A percentile compares a stretch with the other conserved stretches of the same genome.
Conservation (phyloP, 176 grass and related monocot genomes). For the Thalia dealbata region DNA sequence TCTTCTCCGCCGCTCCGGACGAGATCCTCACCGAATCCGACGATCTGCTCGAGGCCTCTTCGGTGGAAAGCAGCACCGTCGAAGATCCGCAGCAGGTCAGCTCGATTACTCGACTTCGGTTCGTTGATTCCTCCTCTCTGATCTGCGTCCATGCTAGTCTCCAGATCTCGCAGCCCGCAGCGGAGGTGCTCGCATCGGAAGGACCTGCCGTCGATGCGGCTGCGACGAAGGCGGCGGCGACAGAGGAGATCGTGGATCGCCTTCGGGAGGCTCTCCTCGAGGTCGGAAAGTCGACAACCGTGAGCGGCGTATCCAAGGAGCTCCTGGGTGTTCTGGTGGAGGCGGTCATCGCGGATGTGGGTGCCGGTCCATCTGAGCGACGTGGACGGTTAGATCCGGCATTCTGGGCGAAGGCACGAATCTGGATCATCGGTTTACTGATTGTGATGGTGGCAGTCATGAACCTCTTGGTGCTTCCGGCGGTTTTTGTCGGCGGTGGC, state of each 20-base stretch:
- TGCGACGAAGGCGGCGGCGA: neutral
- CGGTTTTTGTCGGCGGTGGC: neutral
- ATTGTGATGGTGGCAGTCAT: neutral
- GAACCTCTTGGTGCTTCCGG: neutral
- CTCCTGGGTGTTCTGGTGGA: neutral
- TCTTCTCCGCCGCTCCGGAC: neutral
- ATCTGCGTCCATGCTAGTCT: neutral
- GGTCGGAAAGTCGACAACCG: neutral
- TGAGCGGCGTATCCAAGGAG: neutral
- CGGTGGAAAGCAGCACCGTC: neutral
- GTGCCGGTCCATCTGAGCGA: neutral
- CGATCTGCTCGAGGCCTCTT: neutral
- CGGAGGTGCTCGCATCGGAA: neutral
- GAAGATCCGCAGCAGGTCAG: constrained; percentile 1
- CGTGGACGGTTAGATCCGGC: neutral
- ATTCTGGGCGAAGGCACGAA: neutral
- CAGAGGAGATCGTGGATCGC: neutral
- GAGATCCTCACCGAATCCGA: neutral
- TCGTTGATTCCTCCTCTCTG: neutral
- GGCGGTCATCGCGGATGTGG: neutral
- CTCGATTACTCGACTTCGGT: neutral
- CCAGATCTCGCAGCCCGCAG: neutral
- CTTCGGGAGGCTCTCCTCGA: constrained; percentile 8
- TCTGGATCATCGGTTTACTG: neutral
- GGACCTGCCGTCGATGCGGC: neutral